Conservation (phyloP, 2,329 filamentous ascomycete genomes). For the Phoma sp. region DNA sequence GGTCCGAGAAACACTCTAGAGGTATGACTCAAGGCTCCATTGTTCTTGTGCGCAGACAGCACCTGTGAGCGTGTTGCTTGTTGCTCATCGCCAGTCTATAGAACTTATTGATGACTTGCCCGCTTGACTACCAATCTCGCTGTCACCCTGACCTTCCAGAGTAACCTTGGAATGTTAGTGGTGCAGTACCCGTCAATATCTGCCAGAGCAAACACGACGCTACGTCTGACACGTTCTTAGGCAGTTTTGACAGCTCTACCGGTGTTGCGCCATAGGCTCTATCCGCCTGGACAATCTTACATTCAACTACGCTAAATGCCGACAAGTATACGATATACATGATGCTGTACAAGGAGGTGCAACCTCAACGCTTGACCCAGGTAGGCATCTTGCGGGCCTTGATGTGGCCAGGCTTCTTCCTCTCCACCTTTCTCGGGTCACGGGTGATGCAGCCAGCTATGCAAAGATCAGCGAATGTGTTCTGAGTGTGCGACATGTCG, state of each 20-base stretch:
- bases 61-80: background rate
- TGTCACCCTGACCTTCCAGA: no score
- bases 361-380: slow-evolving; percentile 83
- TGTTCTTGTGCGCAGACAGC: background rate
- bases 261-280: background rate
- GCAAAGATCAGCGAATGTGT: slow-evolving; percentile 52
- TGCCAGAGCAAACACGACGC: background rate
- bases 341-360: slow-evolving; percentile 30
- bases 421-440: slow-evolving; percentile 90
- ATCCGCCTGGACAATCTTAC: slow-evolving; percentile 9
- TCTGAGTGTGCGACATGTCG: background rate
- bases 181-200: no score
- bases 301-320: slow-evolving; percentile 25
- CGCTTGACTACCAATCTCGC: no score
- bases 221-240: background rate
- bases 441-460: slow-evolving; percentile 91
- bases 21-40: no score
- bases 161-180: no score
- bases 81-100: background rate
- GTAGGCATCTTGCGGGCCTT: slow-evolving; percentile 98
- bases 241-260: background rate
- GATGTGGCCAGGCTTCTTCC: slow-evolving; percentile 95
- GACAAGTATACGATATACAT: slow-evolving; percentile 23
- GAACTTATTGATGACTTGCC: no score
- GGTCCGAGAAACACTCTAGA: no score